Percentiles rank a stretch among this genome's conserved stretches.
Conservation (phyloP, 2,329 filamentous ascomycete species). For the Phoma sp. region DNA sequence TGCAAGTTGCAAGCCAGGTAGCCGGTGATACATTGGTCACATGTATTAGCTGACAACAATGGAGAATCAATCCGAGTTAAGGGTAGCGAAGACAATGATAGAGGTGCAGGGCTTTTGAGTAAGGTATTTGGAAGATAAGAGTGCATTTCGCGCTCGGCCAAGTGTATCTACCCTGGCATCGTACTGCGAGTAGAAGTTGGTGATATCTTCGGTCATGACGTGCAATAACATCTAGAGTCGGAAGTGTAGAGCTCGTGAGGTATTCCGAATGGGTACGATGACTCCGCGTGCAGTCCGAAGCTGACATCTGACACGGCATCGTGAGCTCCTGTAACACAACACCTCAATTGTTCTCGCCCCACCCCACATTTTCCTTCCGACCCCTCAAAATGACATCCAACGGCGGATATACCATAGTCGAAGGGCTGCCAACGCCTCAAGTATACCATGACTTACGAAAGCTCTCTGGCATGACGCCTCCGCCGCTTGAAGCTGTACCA, state of each 20-base stretch:
- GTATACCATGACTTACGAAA: slow-evolving; percentile 43
- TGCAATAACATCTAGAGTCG: background rate
- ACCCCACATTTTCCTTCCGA: background rate
- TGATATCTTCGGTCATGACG: background rate
- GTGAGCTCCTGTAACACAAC: slow-evolving; percentile 19
- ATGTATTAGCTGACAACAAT: background rate
- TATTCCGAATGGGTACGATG: slow-evolving; percentile 3
- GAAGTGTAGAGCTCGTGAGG: background rate
- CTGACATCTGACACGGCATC: slow-evolving; percentile 22
- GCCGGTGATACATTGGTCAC: slow-evolving; percentile 8
- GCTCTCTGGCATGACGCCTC: slow-evolving; percentile 39
- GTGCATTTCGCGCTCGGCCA: background rate
- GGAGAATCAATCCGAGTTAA: background rate
- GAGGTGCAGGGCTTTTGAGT: background rate
- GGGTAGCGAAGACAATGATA: background rate
- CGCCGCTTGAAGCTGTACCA: slow-evolving; percentile 36
- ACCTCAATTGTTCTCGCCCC: background rate
- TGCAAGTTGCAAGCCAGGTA: slow-evolving; percentile 4
- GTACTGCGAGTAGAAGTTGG: background rate
- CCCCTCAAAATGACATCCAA: slow-evolving; percentile 18
- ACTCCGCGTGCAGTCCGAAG: slow-evolving; percentile 16
- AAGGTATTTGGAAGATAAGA: background rate
- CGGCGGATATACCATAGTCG: slow-evolving; percentile 34
- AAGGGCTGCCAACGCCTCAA: slow-evolving; percentile 38
- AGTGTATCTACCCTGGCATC: background rate